Evolutionary conservation across 73 alveolate genomes (phyloP).

Genomic region (Vitrella brassicaformis): DNA sequence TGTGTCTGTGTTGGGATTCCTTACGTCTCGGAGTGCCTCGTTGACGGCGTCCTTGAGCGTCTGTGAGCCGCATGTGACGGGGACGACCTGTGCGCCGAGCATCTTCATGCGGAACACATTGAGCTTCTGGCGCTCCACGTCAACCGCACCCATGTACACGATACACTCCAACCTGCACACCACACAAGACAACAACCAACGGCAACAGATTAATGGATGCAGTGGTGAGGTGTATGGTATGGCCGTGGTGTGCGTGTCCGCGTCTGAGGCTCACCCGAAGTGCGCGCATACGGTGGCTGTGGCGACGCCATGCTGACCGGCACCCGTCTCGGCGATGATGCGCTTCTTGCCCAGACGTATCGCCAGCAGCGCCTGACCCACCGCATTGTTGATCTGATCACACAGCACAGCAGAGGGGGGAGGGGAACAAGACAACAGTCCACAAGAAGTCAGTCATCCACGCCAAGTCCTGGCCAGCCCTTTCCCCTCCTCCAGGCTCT

Average conservation of each 20-base stretch:
- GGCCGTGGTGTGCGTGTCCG: too few species aligned
- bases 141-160: conserved; percentile 41
- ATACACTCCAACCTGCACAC: neutral
- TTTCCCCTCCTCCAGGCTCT: neutral
- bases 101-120: conserved; percentile 33
- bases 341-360: conserved; percentile 28
- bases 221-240: too few species aligned
- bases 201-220: neutral
- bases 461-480: neutral
- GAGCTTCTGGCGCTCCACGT: conserved; percentile 40
- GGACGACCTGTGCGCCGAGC: conserved; percentile 39
- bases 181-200: neutral
- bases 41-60: conserved; percentile 41
- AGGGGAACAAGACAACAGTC: neutral
- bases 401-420: neutral
- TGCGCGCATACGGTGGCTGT: conserved; percentile 38
- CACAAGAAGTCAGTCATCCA: neutral
- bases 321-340: conserved; percentile 43
- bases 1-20: too few species aligned
- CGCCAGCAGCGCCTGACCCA: conserved; percentile 22
- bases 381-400: conserved; percentile 27
- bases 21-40: conserved; percentile 9
- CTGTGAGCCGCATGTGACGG: conserved; percentile 33
- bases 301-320: conserved; percentile 49
- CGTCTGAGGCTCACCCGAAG: conserved; percentile 27